Evolutionary conservation across 345 rosid genomes (phyloP).

Genomic region (Bretschneidera sinensis): DNA sequence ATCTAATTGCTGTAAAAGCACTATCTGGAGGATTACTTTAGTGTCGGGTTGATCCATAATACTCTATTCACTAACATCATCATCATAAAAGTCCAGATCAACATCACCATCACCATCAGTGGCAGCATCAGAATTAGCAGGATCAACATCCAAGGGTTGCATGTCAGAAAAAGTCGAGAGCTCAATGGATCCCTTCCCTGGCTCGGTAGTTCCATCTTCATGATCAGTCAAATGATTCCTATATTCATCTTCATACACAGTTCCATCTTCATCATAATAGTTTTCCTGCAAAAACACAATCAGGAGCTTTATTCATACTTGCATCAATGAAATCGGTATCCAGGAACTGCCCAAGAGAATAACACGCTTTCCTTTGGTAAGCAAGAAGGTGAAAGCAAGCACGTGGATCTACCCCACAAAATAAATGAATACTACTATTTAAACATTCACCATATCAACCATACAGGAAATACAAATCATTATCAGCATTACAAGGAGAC

Average conservation of each 20-base stretch:
- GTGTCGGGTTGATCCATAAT: too few species aligned
- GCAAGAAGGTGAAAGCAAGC: too few species aligned
- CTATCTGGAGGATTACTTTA: conserved; percentile 2
- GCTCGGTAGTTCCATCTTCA: conserved; percentile 15
- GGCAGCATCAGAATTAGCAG: conserved; percentile 14
- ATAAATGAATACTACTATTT: too few species aligned
- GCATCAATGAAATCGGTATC: not conserved
- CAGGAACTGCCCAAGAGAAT: too few species aligned
- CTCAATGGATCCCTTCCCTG: conserved; percentile 18
- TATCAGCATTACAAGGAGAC: too few species aligned
- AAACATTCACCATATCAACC: too few species aligned
- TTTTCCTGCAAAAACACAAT: conserved; percentile 18
- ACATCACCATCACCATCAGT: too few species aligned
- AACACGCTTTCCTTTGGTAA: too few species aligned
- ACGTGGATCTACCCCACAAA: too few species aligned
- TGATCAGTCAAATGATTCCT: conserved; percentile 3
- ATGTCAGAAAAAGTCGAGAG: conserved; percentile 12
- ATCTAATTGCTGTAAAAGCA: not conserved
- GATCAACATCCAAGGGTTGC: conserved; percentile 15
- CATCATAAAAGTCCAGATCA: too few species aligned
- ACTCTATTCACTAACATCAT: conserved; percentile 26
- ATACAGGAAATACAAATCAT: too few species aligned
- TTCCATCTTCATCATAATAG: conserved; percentile 18
- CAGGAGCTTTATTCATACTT: not conserved
- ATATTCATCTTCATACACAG: conserved; percentile 9